phyloP scores from a whole-genome alignment of 805 yeast genomes.

The Pichia californica region DNA sequence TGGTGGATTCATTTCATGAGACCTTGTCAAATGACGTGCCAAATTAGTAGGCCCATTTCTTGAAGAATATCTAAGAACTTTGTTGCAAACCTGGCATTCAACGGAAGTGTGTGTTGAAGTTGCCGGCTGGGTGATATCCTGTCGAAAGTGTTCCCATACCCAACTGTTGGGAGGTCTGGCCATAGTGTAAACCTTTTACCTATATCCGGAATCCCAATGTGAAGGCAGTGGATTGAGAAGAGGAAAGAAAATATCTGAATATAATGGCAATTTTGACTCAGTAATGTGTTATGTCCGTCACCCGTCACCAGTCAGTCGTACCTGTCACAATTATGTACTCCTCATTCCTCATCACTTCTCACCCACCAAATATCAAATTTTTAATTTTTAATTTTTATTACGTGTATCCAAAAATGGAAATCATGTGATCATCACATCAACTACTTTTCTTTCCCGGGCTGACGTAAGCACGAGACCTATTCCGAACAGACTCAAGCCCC shows the following conservation, averaged over 20 bases:
- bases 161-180: constrained; percentile 32
- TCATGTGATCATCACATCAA: too few relatives aligned
- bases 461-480: too few relatives aligned
- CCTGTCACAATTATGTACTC: too few relatives aligned
- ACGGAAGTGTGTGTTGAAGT: constrained; percentile 18
- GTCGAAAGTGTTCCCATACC: constrained; percentile 32
- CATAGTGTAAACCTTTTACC: constrained; percentile 14
- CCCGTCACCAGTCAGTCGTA: too few relatives aligned
- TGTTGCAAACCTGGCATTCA: constrained; percentile 26
- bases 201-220: neutral
- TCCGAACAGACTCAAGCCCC: constrained; percentile 50
- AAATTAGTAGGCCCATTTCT: constrained; percentile 32
- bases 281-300: too few relatives aligned
- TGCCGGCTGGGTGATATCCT: constrained; percentile 18
- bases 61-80: constrained; percentile 25
- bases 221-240: neutral
- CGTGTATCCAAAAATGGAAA: too few relatives aligned
- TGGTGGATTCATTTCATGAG: constrained; percentile 25
- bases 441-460: too few relatives aligned
- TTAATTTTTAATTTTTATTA: too few relatives aligned
- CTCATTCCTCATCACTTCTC: too few relatives aligned
- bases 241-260: neutral
- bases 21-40: constrained; percentile 26
- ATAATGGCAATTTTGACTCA: too few relatives aligned
- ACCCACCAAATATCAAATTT: too few relatives aligned